Evolutionary conservation across 2,329 filamentous ascomycete species (phyloP), one percentile per base, ranked within the genome.

Genomic region (Hawksworthiomyces lignivorus): DNA sequence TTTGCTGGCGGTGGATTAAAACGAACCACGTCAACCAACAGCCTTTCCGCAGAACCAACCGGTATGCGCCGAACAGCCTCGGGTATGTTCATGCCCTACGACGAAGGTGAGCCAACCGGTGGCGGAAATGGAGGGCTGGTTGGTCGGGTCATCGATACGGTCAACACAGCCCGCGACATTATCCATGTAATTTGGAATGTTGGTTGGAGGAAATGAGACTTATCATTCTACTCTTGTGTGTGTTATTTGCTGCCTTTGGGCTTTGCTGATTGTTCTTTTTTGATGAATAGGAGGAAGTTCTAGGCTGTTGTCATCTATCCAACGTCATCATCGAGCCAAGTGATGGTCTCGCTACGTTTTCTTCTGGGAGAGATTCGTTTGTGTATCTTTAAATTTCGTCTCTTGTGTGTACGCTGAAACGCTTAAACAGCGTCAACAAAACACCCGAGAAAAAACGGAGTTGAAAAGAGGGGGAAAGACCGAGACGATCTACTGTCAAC

Each of bases 51-150:
- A 17, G 71, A 76, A 45, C 65, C 71, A 32, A 67, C 62, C 15
- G 80, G 81, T 39, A 81, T 94, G 69, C 79, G 82, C 48, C 75
- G 88, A 51, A 94, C 87, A 17, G 71, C 80, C 38, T 92, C 87
- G 29, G 88, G 87, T 52, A 94, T 94, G 86, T 84, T 94, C 54
- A 89, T 94, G 84, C 86, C 87, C 7, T 84, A 82, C 52, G 84
- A 88, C 52, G 83, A 88, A 52, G 79, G 79, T 46, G 84, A 87
- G 50, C 68, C 62, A 57, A 71, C 61, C 35, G 70, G 63, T 36
- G 68, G 71, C 37, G 67, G 71, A 47, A 76, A 67, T 54, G 69
- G 73, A 39, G 82, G 83, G 35, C 71, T 94, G 42, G 75, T 94
- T 56, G 84, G 85, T 47, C 80, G 82, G 54, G 80, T 94, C 37